Evolutionary conservation across 176 grass and related monocot genomes (phyloP), one percentile per base, ranked within the genome.

Genomic region (Musa acuminata): DNA sequence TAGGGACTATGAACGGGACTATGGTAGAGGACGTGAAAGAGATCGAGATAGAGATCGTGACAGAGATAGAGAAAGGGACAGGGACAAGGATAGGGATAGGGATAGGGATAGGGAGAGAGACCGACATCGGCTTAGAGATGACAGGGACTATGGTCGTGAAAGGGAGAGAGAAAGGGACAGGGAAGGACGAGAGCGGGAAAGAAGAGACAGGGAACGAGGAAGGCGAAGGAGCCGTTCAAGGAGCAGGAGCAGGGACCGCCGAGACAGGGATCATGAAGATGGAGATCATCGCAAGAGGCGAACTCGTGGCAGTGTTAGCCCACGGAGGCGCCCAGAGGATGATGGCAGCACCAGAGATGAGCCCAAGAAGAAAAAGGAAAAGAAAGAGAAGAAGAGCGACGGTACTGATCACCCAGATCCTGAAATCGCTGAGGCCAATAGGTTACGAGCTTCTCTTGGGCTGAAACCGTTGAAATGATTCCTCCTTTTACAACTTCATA

Each of bases 381-480:
- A 89, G 90, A 92, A 87, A 79, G 78, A 80, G 35, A 77, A 64
- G 49, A 90, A 88, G 77, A 81, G 49, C 43, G 83, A 81, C 48
- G 78, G 89, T 23, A 88, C 85, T 1, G 89, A 88, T 81, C 78
- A 81, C 13, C 78, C 84, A 53, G 89, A 92, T 76, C 89, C 89
- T 1, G 89, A 88, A 81, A 92, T 92, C 62, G 83, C 87, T 21
- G 89, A 87, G 74, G 87, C 87, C 74, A 92, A 92, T 80, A 92
- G 87, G 75, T 75, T 92, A 4, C 66, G 89, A 0, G 89, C 89
- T 17, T 85, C 83, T 8, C 75, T 92, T 26, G 89, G 89, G 53
- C 53, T 92, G 80, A 85, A 85, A 79, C 89, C 89, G 19, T 53
- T 92, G 11, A 92, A 92, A 65, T 86, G 12, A 70, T 26, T 10